Base-by-base conservation (phyloP, 805 yeast genomes). In the Candida alai region DNA sequence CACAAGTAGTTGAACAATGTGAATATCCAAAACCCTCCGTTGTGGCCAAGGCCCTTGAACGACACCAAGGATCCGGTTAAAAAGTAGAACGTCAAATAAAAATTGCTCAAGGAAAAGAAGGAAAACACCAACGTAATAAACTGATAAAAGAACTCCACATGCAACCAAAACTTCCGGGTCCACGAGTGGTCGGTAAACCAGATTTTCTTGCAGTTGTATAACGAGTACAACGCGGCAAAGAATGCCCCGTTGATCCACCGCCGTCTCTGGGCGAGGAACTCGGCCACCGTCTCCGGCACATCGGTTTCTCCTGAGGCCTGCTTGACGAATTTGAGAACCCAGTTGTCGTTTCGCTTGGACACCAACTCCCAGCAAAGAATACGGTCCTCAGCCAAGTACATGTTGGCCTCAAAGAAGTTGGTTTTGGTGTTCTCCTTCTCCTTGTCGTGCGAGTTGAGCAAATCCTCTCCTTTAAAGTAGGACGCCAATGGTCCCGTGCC, bases 241-340 rank as follows among this genome's bases (percentile, higher is more conserved):
- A 93, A 84, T 0, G 97, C 88, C 36, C 97, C 97, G 56, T 90
- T 90, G 45, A 90, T 73, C 97, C 97, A 93, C 62, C 97, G 78
- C 56, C 97, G 74, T 66, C 97, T 76, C 60, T 90, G 97, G 25
- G 88, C 72, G 20, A 93, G 80, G 43, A 90, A 80, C 51, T 89
- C 96, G 15, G 93, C 80, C 21, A 90, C 73, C 22, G 75, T 68
- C 45, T 84, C 95, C 5, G 97, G 97, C 29, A 89, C 96, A 74
- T 90, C 97, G 2, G 97, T 90, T 58, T 89, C 97, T 48, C 96
- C 97, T 32, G 80, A 82, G 11, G 97, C 97, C 49, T 79, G 87
- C 49, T 84, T 84, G 36, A 90, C 97, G 55, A 88, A 90, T 51
- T 88, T 84, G 49, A 90, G 68, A 11, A 90, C 84, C 94, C 97